phyloP scores from a whole-genome alignment of 202 grass and related monocot species.

The Hordeum pubiflorum region DNA sequence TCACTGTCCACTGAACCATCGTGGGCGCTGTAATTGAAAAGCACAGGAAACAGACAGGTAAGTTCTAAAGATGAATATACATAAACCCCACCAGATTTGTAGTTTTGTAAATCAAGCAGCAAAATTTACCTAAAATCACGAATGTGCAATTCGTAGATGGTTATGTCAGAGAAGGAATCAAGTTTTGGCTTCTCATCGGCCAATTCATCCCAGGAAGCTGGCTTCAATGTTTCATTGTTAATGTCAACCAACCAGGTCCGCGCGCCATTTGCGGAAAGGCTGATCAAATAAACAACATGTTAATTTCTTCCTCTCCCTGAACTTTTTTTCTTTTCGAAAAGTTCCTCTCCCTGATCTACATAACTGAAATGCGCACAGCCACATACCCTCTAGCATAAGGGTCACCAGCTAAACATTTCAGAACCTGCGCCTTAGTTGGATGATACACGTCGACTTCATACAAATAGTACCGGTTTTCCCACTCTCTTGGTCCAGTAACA shows the following conservation, averaged over 20 bases:
- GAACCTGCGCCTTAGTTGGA: slow-evolving; percentile 48
- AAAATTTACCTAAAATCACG: slow-evolving; percentile 81
- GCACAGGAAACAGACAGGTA: background rate
- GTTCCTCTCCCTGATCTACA: background rate
- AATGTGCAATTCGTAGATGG: slow-evolving; percentile 89
- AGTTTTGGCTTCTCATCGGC: slow-evolving; percentile 63
- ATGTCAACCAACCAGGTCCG: slow-evolving; percentile 78
- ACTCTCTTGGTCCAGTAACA: slow-evolving; percentile 52
- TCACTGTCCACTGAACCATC: slow-evolving; percentile 51
- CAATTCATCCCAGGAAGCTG: slow-evolving; percentile 64
- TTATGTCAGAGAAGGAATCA: slow-evolving; percentile 88
- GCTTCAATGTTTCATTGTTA: slow-evolving; percentile 57
- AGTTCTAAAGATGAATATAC: background rate
- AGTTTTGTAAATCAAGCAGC: background rate
- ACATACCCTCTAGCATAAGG: slow-evolving; percentile 84
- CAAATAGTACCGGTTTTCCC: slow-evolving; percentile 80
- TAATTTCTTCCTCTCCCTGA: background rate
- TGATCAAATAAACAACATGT: slow-evolving; percentile 22
- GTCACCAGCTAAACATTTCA: slow-evolving; percentile 55
- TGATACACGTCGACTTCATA: slow-evolving; percentile 83
- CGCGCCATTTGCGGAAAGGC: slow-evolving; percentile 67
- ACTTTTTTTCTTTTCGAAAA: background rate
- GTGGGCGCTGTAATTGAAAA: slow-evolving; percentile 44
- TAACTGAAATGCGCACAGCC: slow-evolving; percentile 27
- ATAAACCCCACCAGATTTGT: slow-evolving; percentile 1